Base-by-base conservation (phyloP, 169 alveolate genomes). In the Amoebophrya sp. region DNA sequence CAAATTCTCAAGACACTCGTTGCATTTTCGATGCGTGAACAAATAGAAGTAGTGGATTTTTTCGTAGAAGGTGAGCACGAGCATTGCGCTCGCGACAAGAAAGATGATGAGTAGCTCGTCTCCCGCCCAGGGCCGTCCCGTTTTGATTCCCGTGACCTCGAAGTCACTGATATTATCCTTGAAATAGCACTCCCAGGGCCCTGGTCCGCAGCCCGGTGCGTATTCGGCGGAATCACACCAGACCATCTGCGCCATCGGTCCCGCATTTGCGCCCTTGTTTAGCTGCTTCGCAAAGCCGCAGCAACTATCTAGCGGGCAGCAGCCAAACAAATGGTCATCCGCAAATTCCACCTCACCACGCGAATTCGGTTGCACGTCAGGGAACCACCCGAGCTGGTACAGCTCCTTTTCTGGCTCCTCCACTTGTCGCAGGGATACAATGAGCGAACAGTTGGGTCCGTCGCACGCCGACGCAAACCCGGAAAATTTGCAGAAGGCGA, bases 301-400 rank as follows among this genome's bases (percentile, higher is more conserved):
- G 83, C 83, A 65, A 36, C n/a, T 65, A 36, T 1, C 2, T 36
- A 65, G 83, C 36, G 83, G 83, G 83, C 83, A 65, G 83, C 83
- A 65, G 36, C 2, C 0, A 36, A 65, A 65, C 33, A 65, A 6
- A 1, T 65, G 38, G 38, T 65, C 2, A 10, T 65, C 83, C 83
- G n/a, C 83, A 18, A 65, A 65, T n/a, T n/a, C n/a, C 36, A 65
- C 83, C 33, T 26, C 26, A 36, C n/a, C 83, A 10, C 2, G 3
- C 39, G 38, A 29, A 10, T 65, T 36, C 33, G 83, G 36, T 36
- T 65, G 10, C 33, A 36, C n/a, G 3, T 65, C 83, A 29, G 83
- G 83, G 83, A 65, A 65, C 83, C 83, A 65, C 39, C 83, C 83
- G 36, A 29, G 83, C 83, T 65, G 83, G 83, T 65, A 65, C 33